Conservation (phyloP, 1,284 basidiomycete species). For the Trametes pubescens region DNA sequence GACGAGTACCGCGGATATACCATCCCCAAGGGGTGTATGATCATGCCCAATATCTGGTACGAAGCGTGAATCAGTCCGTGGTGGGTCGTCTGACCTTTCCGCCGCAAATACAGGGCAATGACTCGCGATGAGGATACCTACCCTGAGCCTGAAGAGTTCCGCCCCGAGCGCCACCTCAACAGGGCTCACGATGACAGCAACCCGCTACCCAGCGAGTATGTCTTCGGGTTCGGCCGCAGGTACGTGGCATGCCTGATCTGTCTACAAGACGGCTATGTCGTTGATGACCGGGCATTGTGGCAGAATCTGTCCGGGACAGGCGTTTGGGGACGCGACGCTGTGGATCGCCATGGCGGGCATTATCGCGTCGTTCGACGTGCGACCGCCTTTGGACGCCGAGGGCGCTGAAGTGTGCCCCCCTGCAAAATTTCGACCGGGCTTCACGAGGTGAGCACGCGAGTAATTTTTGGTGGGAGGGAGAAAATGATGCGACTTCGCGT, state of each 20-base stretch:
- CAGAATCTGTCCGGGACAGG: neutral
- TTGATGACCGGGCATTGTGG: slow-evolving; percentile 27
- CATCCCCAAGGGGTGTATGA: slow-evolving; percentile 54
- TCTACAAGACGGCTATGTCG: slow-evolving; percentile 12
- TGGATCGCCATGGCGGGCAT: neutral
- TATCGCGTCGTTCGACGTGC: neutral
- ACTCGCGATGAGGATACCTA: slow-evolving; percentile 33
- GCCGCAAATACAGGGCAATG: slow-evolving; percentile 37
- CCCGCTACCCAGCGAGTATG: slow-evolving; percentile 15
- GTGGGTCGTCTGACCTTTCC: neutral
- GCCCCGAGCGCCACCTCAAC: slow-evolving; percentile 38
- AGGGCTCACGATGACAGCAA: neutral
- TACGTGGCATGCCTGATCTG: slow-evolving; percentile 30
- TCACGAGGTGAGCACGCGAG: slow-evolving; percentile 25
- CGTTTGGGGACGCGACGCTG: neutral
- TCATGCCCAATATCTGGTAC: slow-evolving; percentile 58
- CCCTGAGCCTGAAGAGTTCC: slow-evolving; percentile 37
- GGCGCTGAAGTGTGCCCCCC: slow-evolving; percentile 35
- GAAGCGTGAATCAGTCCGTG: neutral
- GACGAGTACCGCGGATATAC: slow-evolving; percentile 55
- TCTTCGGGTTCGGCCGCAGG: slow-evolving; percentile 42
- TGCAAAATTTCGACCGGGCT: slow-evolving; percentile 31
- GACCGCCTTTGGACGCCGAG: slow-evolving; percentile 27
- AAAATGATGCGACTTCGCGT: neutral
- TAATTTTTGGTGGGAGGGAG: no score